Base-by-base conservation (phyloP, 106 monocot genomes). In the Platanthera guangdongensis region DNA sequence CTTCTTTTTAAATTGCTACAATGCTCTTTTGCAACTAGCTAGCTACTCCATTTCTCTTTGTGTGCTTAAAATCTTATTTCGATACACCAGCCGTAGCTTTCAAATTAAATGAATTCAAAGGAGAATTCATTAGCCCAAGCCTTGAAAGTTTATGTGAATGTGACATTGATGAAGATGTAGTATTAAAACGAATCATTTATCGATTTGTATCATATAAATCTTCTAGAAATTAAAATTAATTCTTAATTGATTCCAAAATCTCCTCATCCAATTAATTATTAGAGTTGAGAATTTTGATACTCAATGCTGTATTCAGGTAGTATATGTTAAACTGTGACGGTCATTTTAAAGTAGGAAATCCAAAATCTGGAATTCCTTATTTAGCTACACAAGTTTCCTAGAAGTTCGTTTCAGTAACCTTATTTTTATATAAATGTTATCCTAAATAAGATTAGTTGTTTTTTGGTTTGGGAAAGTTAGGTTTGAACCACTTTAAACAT, bases 201-300 rank as follows among this genome's bases (percentile, higher is more conserved):
- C 7, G 18, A 21, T 60, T n/a, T 60, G 59, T 21, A 60, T 60
- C 9, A 60, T 21, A 60, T 21, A 60, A 19, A 7, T 21, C n/a
- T 60, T 60, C 11, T 60, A 60, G n/a, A 60, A 21, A 60, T 60
- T 60, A 11, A 60, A 60, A 60, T 60, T n/a, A 60, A 60, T 19
- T 4, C 59, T 60, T 60, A 19, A 57, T 16, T 60, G 18, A 60
- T 60, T 60, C 59, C 18, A 60, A 60, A 60, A 7, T 60, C 59
- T 6, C 57, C 18, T 18, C 19, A 18, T 57, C 19, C 19, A 19
- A 57, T 57, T 57, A 5, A 18, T 57, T 57, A 18, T 57, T 57
- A 5, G 16, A 57, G 57, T 57, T n/a, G 57, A 57, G 3, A 14
- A 13, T 55, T 55, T 54, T 54, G 11, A 12, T 54, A 12, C 11